These are phyloP conservation scores for Glomus cerebriforme DNA, from an alignment of 192 early-diverging fungal species.

Conservation along the genomic window DNA sequence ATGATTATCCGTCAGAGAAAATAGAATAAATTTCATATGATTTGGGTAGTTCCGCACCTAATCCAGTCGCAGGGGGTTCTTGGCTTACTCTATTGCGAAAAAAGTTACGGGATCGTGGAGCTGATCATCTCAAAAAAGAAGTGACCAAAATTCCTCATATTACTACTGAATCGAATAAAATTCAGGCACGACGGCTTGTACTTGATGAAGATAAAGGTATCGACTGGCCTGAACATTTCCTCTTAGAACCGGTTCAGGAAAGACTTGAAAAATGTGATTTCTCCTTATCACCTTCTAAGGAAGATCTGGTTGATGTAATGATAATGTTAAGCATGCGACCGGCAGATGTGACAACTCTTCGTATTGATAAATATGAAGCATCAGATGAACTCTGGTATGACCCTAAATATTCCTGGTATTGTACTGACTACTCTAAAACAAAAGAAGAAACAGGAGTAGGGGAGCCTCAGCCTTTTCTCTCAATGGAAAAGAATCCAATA, in stretches of 20 bases:
- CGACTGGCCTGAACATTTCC: not conserved
- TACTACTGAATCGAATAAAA: slow-evolving; percentile 3
- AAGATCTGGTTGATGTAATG: slow-evolving; percentile 12
- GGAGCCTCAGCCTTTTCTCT: not conserved
- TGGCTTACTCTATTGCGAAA: not conserved
- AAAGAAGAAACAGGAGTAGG: not conserved
- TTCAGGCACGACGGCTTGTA: not conserved
- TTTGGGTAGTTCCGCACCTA: no score
- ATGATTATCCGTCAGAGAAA: not conserved
- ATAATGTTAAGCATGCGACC: slow-evolving; percentile 18
- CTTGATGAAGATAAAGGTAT: slow-evolving; percentile 1
- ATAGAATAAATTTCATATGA: no score
- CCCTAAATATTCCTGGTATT: slow-evolving; percentile 14
- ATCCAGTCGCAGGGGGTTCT: no score
- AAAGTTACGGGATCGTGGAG: not conserved
- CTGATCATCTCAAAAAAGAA: slow-evolving; percentile 7
- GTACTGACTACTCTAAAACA: slow-evolving; percentile 1
- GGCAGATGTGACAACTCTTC: not conserved
- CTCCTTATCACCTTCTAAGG: not conserved
- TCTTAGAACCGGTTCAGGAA: not conserved
- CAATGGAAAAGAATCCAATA: no score
- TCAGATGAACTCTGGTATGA: not conserved
- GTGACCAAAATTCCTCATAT: not conserved
- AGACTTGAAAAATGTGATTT: not conserved
- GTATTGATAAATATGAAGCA: slow-evolving; percentile 1